These are phyloP conservation scores for Globisporangium emineosum DNA, from an alignment of 352 stramenopile genomes.

Conservation along the genomic window DNA sequence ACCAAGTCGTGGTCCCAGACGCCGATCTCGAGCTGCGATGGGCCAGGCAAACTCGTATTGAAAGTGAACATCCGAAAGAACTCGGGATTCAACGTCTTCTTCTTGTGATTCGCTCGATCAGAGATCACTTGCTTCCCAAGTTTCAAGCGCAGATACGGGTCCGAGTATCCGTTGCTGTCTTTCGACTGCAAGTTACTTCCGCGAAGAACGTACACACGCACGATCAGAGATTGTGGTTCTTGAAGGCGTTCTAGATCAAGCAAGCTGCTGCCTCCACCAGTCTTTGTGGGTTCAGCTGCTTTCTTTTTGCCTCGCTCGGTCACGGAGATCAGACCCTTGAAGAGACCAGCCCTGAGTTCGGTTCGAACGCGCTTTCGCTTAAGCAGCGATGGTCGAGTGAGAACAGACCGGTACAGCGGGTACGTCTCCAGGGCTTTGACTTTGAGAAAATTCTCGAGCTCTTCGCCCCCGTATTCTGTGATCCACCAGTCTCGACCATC, in stretches of 20 bases:
- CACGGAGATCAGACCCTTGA: conserved; percentile 78
- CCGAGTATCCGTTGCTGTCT: conserved; percentile 72
- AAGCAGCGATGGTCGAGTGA: conserved; percentile 53
- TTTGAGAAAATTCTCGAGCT: conserved; percentile 76
- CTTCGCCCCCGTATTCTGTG: conserved; percentile 55
- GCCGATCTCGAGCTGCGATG: conserved; percentile 73
- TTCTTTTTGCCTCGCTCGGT: conserved; percentile 29
- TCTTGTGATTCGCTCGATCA: conserved; percentile 58
- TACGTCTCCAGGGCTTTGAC: conserved; percentile 77
- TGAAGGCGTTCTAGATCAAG: conserved; percentile 49
- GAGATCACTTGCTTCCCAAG: conserved; percentile 71
- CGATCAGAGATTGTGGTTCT: conserved; percentile 51
- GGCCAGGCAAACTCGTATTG: conserved; percentile 62
- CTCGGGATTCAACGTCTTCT: conserved; percentile 76
- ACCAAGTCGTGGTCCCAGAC: conserved; percentile 83
- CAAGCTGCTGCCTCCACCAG: conserved; percentile 14
- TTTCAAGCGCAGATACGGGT: conserved; percentile 76
- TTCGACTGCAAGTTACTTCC: conserved; percentile 75
- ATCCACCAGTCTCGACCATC: conserved; percentile 77
- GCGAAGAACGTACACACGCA: conserved; percentile 75
- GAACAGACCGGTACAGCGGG: conserved; percentile 52
- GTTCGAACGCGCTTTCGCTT: conserved; percentile 50
- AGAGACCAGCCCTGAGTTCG: conserved; percentile 63
- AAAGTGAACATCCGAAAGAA: conserved; percentile 75
- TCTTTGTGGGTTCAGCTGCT: background rate